Evolutionary conservation across 345 rosid species (phyloP), one percentile per base, ranked within the genome.

Genomic region (Erucastrum elatum): DNA sequence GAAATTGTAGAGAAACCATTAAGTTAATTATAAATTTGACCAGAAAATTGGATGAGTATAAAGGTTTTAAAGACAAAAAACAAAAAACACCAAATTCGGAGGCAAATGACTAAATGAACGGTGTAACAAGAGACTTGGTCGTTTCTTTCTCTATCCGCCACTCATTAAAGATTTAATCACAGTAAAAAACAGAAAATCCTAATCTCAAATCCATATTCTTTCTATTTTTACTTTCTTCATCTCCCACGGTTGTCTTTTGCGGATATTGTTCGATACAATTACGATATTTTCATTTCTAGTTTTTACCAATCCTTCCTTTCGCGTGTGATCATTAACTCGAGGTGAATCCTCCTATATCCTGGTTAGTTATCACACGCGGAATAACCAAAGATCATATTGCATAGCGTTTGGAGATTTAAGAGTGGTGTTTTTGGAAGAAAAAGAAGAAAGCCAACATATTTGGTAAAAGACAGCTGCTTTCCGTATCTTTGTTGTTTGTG

Each of bases 261-360:
- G 6, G 74, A 73, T 59, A 59, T 56, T 66, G 6, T 72, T 59
- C 64, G 31, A 46, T 49, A 49, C 17, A 30, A 72, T 31, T 33
- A 66, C 39, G 29, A 72, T 2, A 27, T 39, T 65, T 49, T 59
- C 6, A 10, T 30, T 58, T 72, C 21, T 64, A 31, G 15, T 9
- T 65, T 30, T 29, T 72, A 30, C 46, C 12, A 66, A 56, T 6
- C 2, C 44, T 16, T 2, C 34, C 10, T 78, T 73, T 79, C 77
- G 74, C 78, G 77, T 72, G 82, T 79, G 82, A 79, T 79, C 41
- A 79, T 79, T 73, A 79, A 73, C 82, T 79, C 58, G 31, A 66
- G 30, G 61, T 64, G 55, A 55, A 37, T 77, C 21, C 7, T 30
- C 56, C 16, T 13, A 49, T 44, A n/a, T 67, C 41, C 11, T 1